Evolutionary conservation across 1,284 basidiomycete species (phyloP), one percentile per base, ranked within the genome.

Genomic region (Bothia castanella): DNA sequence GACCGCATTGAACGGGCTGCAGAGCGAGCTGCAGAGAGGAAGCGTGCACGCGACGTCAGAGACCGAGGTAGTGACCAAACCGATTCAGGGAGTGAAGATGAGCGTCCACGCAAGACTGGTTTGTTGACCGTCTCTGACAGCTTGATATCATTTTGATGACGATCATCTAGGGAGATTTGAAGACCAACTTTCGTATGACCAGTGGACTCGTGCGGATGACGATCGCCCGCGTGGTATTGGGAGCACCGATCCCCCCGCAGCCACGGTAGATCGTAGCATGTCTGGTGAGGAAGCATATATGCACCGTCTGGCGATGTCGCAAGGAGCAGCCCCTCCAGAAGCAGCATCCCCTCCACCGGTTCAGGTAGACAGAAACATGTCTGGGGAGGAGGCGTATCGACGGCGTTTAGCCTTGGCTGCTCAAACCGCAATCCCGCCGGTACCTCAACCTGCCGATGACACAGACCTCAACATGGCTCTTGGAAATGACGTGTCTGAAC

Each of bases 101-200:
- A 84, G 46, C 73, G 83, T 23, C 87, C 87, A 10, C 75, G 78
- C 44, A 91, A 90, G 65, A 71, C 82, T 53, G 87, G 88, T 86
- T 59, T 45, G 73, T 57, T 37, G 17, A 27, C 5, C 13, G 0
- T 31, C 30, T 16, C 29, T 47, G 17, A 42, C 6, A n/a, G 11
- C 5, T 37, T 44, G 19, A 9, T 34, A 37, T 40, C 19, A 9
- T 45, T 31, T 27, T 46, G n/a, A 44, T 55, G 35, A 56, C 37
- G 3, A 20, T 39, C 31, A 25, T 50, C 7, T 49, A 87, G 84
- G 83, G 21, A 77, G 79, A 51, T 85, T 73, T 55, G 78, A 77
- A 31, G 79, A 80, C 17, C 66, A 72, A 11, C 45, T 21, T 25
- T 48, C 53, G 23, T 72, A 64, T 41, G 80, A 85, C 54, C 75